Percentiles rank a stretch among this genome's conserved stretches.
These are phyloP conservation scores for Auricularia cornea DNA, from an alignment of 768 basidiomycete species.

Conservation along the genomic window DNA sequence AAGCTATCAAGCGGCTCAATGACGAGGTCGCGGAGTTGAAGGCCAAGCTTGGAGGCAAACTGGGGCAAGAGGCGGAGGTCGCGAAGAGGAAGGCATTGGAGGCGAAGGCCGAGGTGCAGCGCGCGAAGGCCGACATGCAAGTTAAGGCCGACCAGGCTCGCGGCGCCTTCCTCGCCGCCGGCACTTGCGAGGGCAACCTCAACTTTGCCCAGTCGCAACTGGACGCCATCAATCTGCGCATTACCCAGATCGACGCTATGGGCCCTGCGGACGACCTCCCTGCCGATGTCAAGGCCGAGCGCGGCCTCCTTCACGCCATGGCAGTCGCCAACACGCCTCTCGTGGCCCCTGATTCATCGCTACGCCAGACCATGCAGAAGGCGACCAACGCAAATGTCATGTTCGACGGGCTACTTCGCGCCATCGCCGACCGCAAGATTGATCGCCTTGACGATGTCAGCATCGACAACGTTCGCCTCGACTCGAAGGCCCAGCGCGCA, in stretches of 20 bases:
- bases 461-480: slow-evolving; percentile 62
- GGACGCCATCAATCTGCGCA: slow-evolving; percentile 50
- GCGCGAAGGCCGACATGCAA: slow-evolving; percentile 64
- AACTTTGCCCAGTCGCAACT: slow-evolving; percentile 62
- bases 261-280: slow-evolving; percentile 25
- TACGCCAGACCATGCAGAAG: slow-evolving; percentile 52
- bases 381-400: slow-evolving; percentile 69
- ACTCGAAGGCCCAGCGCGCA: slow-evolving; percentile 53
- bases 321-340: slow-evolving; percentile 64
- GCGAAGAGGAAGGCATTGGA: slow-evolving; percentile 61
- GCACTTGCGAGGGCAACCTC: slow-evolving; percentile 61
- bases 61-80: slow-evolving; percentile 52
- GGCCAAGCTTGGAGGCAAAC: slow-evolving; percentile 70
- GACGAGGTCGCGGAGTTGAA: slow-evolving; percentile 79
- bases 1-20: slow-evolving; percentile 86
- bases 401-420: slow-evolving; percentile 82
- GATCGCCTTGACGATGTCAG: slow-evolving; percentile 68
- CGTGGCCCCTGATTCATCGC: slow-evolving; percentile 46
- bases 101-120: slow-evolving; percentile 62
- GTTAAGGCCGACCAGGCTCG: slow-evolving; percentile 64
- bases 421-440: slow-evolving; percentile 68
- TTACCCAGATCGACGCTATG: slow-evolving; percentile 35
- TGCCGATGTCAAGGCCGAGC: slow-evolving; percentile 64
- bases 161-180: slow-evolving; percentile 66
- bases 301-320: slow-evolving; percentile 55